Evolutionary conservation across 2,329 filamentous ascomycete species (phyloP).

Genomic region (Botryotinia globosa): DNA sequence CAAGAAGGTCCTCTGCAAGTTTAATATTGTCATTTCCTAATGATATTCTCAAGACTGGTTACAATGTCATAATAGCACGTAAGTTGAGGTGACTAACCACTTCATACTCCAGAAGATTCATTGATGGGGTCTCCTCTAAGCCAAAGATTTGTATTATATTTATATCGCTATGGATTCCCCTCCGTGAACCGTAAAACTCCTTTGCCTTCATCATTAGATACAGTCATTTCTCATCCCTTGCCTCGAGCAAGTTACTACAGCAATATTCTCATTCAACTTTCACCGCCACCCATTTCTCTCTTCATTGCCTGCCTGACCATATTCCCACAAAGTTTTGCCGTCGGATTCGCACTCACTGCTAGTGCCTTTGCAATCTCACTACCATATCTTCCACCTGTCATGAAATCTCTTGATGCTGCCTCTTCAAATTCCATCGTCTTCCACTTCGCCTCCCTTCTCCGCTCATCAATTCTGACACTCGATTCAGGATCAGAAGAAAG

Average conservation of each 20-base stretch:
- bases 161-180: not conserved
- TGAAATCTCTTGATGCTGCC: constrained; percentile 60
- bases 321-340: constrained; percentile 65
- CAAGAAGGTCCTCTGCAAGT: not conserved
- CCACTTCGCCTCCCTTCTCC: constrained; percentile 10
- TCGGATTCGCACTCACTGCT: constrained; percentile 64
- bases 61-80: not conserved
- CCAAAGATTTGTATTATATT: not conserved
- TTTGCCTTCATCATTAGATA: not conserved
- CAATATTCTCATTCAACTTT: not conserved
- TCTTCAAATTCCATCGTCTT: constrained; percentile 57
- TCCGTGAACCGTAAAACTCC: not conserved
- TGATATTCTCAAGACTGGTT: not conserved
- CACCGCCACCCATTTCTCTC: constrained; percentile 52
- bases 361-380: constrained; percentile 63
- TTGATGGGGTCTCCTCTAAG: not conserved
- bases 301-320: constrained; percentile 69
- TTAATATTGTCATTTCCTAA: not conserved
- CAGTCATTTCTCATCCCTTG: not conserved
- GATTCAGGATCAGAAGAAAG: constrained; percentile 22
- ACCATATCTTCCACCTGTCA: constrained; percentile 62
- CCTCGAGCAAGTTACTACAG: not conserved
- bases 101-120: not conserved
- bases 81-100: not conserved
- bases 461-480: constrained; percentile 26